Conservation (phyloP, 495 filamentous ascomycete genomes). For the Cercophora scortea region DNA sequence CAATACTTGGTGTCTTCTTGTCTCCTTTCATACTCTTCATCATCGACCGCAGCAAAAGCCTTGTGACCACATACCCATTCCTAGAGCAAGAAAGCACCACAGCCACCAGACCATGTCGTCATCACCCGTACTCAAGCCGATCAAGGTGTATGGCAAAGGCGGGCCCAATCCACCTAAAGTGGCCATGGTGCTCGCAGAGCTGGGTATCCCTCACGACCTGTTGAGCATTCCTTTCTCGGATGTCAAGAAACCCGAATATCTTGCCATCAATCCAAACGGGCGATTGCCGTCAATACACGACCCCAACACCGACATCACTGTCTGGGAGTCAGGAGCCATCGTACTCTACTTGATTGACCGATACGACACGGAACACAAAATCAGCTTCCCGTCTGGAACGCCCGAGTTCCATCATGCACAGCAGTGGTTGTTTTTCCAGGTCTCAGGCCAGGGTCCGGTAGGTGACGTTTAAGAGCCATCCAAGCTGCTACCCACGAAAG, state of each 20-base stretch:
- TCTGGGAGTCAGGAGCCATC: conserved; percentile 73
- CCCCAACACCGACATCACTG: conserved; percentile 54
- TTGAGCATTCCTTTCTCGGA: conserved; percentile 34
- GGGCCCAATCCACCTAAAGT: conserved; percentile 50
- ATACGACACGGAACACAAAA: conserved; percentile 55
- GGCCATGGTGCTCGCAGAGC: conserved; percentile 53
- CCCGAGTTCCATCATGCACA: conserved; percentile 45
- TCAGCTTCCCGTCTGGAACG: conserved; percentile 45
- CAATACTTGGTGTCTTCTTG: no score
- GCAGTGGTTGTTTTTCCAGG: conserved; percentile 63
- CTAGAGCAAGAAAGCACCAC: no score
- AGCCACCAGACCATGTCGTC: no score
- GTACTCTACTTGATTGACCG: conserved; percentile 60
- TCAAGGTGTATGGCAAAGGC: conserved; percentile 25
- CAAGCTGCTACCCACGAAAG: no score
- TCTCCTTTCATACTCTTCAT: no score
- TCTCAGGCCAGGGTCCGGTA: conserved; percentile 55
- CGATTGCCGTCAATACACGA: conserved; percentile 58
- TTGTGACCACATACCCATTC: no score
- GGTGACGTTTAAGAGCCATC: no score
- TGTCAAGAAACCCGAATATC: conserved; percentile 50
- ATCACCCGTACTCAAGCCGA: conserved; percentile 19
- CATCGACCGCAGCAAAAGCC: no score
- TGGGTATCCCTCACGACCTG: conserved; percentile 48
- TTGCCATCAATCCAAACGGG: conserved; percentile 63